phyloP scores from a whole-genome alignment of 2,329 filamentous ascomycete species.

The Fusarium papillatum region DNA sequence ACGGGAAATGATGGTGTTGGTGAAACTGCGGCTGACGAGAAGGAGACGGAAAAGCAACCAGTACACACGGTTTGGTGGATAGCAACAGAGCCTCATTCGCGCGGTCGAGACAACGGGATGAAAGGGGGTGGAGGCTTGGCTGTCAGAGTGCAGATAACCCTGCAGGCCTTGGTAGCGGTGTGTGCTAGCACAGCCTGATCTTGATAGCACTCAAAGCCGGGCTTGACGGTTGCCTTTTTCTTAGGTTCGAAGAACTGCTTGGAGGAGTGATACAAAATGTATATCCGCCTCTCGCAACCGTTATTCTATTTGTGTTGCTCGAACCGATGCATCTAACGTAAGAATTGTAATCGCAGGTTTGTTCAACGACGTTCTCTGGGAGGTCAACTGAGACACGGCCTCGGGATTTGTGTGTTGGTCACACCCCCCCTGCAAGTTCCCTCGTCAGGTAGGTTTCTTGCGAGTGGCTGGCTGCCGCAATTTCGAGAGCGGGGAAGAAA shows the following conservation, averaged over 20 bases:
- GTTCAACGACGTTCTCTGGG: neutral
- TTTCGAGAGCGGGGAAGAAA: neutral
- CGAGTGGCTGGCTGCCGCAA: neutral
- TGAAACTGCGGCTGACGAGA: neutral
- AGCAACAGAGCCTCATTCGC: neutral
- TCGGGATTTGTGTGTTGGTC: neutral
- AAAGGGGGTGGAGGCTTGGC: neutral
- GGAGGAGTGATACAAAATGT: neutral
- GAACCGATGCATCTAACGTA: neutral
- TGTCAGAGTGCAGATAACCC: neutral
- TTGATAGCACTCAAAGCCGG: neutral
- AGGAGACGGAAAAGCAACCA: neutral
- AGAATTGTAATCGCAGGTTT: neutral
- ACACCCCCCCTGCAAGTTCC: neutral
- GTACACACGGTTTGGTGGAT: neutral
- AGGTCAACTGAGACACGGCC: neutral
- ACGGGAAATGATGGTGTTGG: neutral
- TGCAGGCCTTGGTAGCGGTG: neutral
- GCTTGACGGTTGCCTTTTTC: neutral
- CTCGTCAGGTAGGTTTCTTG: neutral
- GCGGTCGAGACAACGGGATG: neutral
- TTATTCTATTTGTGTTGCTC: neutral
- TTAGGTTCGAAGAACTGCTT: neutral
- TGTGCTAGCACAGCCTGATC: neutral
- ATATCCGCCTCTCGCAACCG: neutral